These are phyloP conservation scores for Oenanthe javanica DNA, from an alignment of 140 eudicot species.

Conservation along the genomic window DNA sequence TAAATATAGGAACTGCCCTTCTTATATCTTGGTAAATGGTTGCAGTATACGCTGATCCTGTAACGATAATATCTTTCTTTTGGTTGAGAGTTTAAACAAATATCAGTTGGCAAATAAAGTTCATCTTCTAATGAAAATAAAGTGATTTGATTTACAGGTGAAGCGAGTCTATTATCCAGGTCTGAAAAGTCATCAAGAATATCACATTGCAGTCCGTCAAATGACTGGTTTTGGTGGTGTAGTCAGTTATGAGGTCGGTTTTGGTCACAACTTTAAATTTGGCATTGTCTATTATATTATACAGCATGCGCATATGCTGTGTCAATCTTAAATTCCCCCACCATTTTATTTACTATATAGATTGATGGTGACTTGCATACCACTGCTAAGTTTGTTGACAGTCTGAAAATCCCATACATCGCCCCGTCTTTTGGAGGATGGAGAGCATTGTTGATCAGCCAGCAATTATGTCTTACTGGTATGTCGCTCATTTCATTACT, in stretches of 20 bases:
- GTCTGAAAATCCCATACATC: conserved; percentile 68
- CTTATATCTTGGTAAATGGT: too few species aligned
- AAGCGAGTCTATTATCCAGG: conserved; percentile 89
- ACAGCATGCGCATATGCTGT: background rate
- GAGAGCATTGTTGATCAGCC: conserved; percentile 96
- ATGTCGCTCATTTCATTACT: conserved; percentile 2
- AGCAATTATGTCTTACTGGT: conserved; percentile 96
- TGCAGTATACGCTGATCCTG: too few species aligned
- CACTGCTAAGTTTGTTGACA: conserved; percentile 68
- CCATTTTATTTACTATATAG: conserved; percentile 19
- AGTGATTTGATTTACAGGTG: conserved; percentile 45
- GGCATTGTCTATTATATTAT: too few species aligned
- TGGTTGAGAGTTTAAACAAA: too few species aligned
- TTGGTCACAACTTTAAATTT: background rate
- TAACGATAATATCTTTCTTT: background rate
- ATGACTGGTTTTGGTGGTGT: conserved; percentile 94
- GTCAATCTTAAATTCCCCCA: background rate
- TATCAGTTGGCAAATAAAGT: background rate
- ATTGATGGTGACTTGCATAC: conserved; percentile 62
- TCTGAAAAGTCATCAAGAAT: conserved; percentile 76
- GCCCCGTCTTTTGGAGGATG: conserved; percentile 98
- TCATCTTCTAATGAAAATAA: background rate
- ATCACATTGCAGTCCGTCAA: conserved; percentile 68
- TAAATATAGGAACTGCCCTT: too few species aligned
- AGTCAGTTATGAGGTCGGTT: conserved; percentile 83